A percentile compares a stretch with the other conserved stretches of the same genome.
Conservation (phyloP, 306 rosid species). For the Castanea crenata region DNA sequence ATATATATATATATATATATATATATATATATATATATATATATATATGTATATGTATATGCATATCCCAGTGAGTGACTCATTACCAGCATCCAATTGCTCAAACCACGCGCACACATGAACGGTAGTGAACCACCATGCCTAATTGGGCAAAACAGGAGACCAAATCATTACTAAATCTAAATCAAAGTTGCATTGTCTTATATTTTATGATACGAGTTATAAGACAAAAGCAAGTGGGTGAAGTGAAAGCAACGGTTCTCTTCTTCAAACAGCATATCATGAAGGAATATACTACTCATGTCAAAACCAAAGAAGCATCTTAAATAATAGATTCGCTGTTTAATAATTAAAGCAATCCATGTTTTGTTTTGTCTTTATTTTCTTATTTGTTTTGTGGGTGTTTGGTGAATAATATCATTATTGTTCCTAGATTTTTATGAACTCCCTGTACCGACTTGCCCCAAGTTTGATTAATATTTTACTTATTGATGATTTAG, state of each 20-base stretch:
- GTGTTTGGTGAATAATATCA: no score
- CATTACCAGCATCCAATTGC: not conserved
- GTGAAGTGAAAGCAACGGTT: not conserved
- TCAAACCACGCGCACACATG: not conserved
- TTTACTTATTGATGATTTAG: no score
- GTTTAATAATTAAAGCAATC: not conserved
- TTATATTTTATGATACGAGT: not conserved
- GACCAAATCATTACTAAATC: no score
- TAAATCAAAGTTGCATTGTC: not conserved
- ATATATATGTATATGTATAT: accelerated
- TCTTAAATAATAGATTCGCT: not conserved
- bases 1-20: no score
- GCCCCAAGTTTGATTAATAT: no score
- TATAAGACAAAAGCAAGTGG: not conserved
- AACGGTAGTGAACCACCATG: not conserved
- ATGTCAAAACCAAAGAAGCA: not conserved
- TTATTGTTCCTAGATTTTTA: no score
- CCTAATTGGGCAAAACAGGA: not conserved
- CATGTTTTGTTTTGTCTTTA: no score
- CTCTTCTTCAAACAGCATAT: not conserved
- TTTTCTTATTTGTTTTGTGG: no score
- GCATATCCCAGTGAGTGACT: not conserved
- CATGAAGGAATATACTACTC: not conserved
- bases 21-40: no score
- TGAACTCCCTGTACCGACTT: no score